Base-by-base conservation (phyloP, 2,329 filamentous ascomycete species). In the Cercospora sp. region DNA sequence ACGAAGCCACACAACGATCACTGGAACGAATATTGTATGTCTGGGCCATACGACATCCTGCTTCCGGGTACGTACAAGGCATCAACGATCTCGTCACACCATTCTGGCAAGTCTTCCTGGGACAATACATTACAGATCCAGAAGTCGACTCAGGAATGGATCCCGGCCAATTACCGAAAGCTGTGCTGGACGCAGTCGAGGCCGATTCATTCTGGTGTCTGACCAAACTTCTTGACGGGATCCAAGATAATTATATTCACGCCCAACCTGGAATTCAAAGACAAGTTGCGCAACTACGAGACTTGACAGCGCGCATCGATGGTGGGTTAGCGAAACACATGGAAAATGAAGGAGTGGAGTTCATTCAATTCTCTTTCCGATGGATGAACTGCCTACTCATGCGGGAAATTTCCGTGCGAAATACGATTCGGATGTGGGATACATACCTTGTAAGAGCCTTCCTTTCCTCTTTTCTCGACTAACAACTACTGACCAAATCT, bases 301-400 rank as follows among this genome's bases (percentile, higher is more conserved):
- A 99, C 79, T 86, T 99, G 39, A 97, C 94, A 1, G 91, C 91
- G 63, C 87, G 95, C 66, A 99, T 99, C 72, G 94, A 98, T 78
- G 87, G 87, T 30, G 86, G 86, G 3, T 83, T 99, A 59, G 92
- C 94, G 3, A 95, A 91, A 74, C 95, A 99, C 78, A 84, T 99
- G 48, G 93, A 97, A 77, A 87, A 87, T 26, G 93, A 98, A 80
- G 90, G 93, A 33, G 93, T 99, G 30, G 95, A 99, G 78, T 99
- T 99, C 77, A 99, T 99, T 76, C 95, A 99, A 78, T 99, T 99
- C 81, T 97, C 93, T 80, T 99, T 99, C 79, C 87, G 95, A 66
- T 99, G 95, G 95, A 99, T 99, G 95, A 99, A 99, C 77, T 99
- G 95, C 79, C 87, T 99, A 63, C 84, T 99, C 72, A 99, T 99